Percentiles rank a stretch among this genome's conserved stretches.
These are phyloP conservation scores for Malus asiatica DNA, from an alignment of 306 rosid species.

Conservation along the genomic window DNA sequence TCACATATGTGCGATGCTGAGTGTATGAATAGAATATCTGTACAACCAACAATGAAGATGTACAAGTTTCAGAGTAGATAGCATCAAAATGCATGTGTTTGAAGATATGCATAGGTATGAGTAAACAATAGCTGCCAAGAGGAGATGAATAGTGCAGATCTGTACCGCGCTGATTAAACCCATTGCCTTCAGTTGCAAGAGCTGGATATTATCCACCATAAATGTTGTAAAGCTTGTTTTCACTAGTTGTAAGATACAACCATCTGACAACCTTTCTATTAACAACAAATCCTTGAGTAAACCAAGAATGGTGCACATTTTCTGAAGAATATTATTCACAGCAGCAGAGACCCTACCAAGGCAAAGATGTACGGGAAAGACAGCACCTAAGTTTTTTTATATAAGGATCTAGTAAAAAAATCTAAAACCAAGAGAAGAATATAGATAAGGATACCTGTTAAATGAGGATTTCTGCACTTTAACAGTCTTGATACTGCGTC, in stretches of 20 bases:
- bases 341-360: slow-evolving; percentile 70
- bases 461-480: slow-evolving; percentile 60
- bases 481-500: slow-evolving; percentile 60
- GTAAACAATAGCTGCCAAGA: slow-evolving; percentile 14
- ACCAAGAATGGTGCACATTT: slow-evolving; percentile 88
- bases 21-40: slow-evolving; percentile 88
- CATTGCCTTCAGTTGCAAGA: slow-evolving; percentile 91
- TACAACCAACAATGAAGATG: slow-evolving; percentile 21
- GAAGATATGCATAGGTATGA: neutral
- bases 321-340: slow-evolving; percentile 85
- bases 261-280: slow-evolving; percentile 88
- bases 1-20: slow-evolving; percentile 83
- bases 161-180: slow-evolving; percentile 83
- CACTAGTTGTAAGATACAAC: slow-evolving; percentile 88
- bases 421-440: slow-evolving; percentile 2
- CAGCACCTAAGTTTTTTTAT: slow-evolving; percentile 13
- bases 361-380: slow-evolving; percentile 18
- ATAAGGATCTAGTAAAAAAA: slow-evolving; percentile 10
- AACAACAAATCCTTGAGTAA: slow-evolving; percentile 84
- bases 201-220: slow-evolving; percentile 93
- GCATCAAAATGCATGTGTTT: neutral
- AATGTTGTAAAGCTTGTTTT: slow-evolving; percentile 87
- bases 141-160: slow-evolving; percentile 21
- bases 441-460: slow-evolving; percentile 55
- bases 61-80: slow-evolving; percentile 2